Percentiles rank a stretch among this genome's conserved stretches.
phyloP scores from a whole-genome alignment of 331 rosid species.

The Prunus yedoensis region DNA sequence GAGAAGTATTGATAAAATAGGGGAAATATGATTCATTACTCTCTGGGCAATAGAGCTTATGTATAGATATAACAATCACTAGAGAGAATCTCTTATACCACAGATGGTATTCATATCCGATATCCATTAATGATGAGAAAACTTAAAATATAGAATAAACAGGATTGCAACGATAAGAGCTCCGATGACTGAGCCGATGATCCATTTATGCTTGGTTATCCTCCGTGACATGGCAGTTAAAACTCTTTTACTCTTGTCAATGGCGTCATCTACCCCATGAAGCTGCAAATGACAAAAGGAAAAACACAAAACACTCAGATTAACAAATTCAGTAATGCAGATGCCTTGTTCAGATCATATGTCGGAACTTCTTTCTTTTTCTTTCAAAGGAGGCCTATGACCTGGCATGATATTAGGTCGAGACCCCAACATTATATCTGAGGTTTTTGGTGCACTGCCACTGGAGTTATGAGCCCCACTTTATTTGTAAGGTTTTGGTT shows the following conservation, averaged over 20 bases:
- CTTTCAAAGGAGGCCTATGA: neutral
- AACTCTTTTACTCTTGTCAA: slow-evolving; percentile 92
- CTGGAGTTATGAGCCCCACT: neutral
- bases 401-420: neutral
- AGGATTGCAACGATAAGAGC: slow-evolving; percentile 68
- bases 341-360: neutral
- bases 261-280: slow-evolving; percentile 88
- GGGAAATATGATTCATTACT: slow-evolving; percentile 13
- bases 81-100: neutral
- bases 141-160: slow-evolving; percentile 64
- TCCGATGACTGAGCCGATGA: slow-evolving; percentile 66
- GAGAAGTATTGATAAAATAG: neutral
- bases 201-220: slow-evolving; percentile 84
- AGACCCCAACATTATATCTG: neutral
- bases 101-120: neutral
- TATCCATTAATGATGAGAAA: slow-evolving; percentile 43
- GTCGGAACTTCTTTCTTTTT: neutral
- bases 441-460: neutral
- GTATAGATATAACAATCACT: slow-evolving; percentile 9
- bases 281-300: slow-evolving; percentile 57
- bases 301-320: neutral
- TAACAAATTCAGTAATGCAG: neutral
- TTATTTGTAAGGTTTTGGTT: neutral
- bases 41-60: slow-evolving; percentile 14
- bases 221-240: slow-evolving; percentile 78